Evolutionary conservation across 2,329 filamentous ascomycete species (phyloP).

Genomic region (Fusarium aywerte): DNA sequence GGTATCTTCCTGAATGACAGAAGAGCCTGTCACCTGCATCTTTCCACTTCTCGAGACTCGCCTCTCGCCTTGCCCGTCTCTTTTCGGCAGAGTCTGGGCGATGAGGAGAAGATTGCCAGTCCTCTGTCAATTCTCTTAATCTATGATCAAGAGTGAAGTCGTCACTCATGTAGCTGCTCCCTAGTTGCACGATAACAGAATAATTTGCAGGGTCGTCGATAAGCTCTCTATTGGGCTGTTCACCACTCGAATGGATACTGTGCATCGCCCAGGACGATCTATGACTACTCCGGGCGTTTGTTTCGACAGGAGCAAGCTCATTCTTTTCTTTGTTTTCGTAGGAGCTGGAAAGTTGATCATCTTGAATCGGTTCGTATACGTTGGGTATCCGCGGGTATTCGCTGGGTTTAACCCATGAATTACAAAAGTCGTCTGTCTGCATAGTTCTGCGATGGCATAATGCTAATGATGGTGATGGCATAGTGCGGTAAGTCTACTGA

Average conservation of each 20-base stretch:
- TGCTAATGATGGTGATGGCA: slow-evolving; percentile 25
- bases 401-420: slow-evolving; percentile 34
- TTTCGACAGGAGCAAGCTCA: not conserved
- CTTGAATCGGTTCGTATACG: slow-evolving; percentile 39
- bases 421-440: slow-evolving; percentile 29
- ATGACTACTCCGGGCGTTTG: not conserved
- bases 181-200: slow-evolving; percentile 20
- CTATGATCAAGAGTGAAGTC: not conserved
- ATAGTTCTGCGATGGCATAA: slow-evolving; percentile 17
- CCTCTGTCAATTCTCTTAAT: not conserved
- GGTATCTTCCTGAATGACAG: slow-evolving; percentile 25
- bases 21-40: slow-evolving; percentile 42
- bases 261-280: slow-evolving; percentile 9
- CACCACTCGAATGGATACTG: not conserved
- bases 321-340: slow-evolving; percentile 17
- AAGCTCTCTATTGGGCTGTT: not conserved
- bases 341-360: slow-evolving; percentile 8
- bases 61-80: slow-evolving; percentile 34
- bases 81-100: slow-evolving; percentile 12
- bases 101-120: not conserved
- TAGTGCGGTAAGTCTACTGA: not conserved
- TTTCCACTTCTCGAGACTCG: slow-evolving; percentile 40
- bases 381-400: slow-evolving; percentile 38
- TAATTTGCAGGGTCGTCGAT: slow-evolving; percentile 23
- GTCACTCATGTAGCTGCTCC: slow-evolving; percentile 24